Evolutionary conservation across 495 filamentous ascomycete species (phyloP), one percentile per base, ranked within the genome.

Genomic region (Penicillium paxilli): DNA sequence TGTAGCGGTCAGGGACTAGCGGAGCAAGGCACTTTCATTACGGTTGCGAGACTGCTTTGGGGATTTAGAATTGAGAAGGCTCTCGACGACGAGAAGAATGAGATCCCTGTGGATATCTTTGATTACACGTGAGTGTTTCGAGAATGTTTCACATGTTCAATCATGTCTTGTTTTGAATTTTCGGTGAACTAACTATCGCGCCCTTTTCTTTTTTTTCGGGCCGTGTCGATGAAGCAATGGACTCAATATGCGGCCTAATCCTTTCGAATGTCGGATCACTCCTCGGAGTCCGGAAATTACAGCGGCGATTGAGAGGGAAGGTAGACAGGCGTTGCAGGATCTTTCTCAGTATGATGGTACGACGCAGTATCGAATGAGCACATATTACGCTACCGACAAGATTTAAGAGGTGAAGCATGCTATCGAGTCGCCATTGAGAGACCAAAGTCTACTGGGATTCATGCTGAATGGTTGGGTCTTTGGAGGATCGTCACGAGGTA

Each of bases 261-360:
- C 66, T 0, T 75, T 76, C 53, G 49, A 66, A 42, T 72, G 72
- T 42, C 58, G 58, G 33, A 70, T 73, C 45, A 70, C 61, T 8
- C 67, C 67, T 33, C 54, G 68, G 25, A 79, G 57, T 26, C 72
- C 77, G 20, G 73, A 79, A 51, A 80, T 86, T 16, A 59, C 67
- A 3, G 67, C 70, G 19, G 72, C 81, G 1, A 80, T 86, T 35
- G 69, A 81, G n/a, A 60, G 75, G 20, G 81, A 85, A 55, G 82
- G 81, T 14, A 65, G 66, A 55, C 71, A 82, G 56, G 83, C 82
- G 2, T 56, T 83, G 28, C 60, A 73, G 26, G 74, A 82, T 21
- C 54, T 85, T n/a, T 69, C 78, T 50, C 62, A 73, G 17, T 81
- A 80, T 57, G 78, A 85, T 9, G 82, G 82, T n/a, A 79, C 83